These are phyloP conservation scores for Microcos paniculata DNA, from an alignment of 345 rosid species.

Conservation along the genomic window DNA sequence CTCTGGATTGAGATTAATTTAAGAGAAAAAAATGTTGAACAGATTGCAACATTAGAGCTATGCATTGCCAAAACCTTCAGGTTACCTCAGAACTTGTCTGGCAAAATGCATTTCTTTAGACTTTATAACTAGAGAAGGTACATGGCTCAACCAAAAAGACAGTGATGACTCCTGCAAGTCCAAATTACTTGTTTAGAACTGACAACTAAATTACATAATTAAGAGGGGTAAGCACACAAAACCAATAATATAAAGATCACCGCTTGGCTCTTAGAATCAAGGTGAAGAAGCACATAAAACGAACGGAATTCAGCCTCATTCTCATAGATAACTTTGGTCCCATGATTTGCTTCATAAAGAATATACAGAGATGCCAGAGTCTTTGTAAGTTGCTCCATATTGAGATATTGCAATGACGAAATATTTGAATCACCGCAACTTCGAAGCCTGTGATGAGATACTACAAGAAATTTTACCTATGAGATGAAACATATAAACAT, in stretches of 20 bases:
- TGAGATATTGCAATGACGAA: constrained; percentile 68
- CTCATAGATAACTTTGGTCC: constrained; percentile 30
- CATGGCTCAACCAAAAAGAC: constrained; percentile 72
- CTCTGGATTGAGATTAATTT: background rate
- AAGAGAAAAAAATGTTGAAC: background rate
- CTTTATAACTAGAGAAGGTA: constrained; percentile 52
- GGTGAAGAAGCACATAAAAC: constrained; percentile 79
- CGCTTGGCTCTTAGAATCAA: constrained; percentile 54
- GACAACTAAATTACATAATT: constrained; percentile 9
- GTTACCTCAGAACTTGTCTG: constrained; percentile 63
- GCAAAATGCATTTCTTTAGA: constrained; percentile 80
- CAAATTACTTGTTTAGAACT: constrained; percentile 19
- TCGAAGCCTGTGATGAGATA: constrained; percentile 74
- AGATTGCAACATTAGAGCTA: background rate
- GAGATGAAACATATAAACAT: constrained; percentile 14
- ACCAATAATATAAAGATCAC: constrained; percentile 35
- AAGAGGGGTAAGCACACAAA: constrained; percentile 2
- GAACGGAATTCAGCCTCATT: constrained; percentile 82
- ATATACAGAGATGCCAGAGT: constrained; percentile 65
- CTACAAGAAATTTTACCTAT: constrained; percentile 81
- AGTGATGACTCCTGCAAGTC: constrained; percentile 81
- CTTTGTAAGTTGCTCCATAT: constrained; percentile 90
- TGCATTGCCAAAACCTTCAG: background rate
- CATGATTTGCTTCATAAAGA: constrained; percentile 67
- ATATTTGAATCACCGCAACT: constrained; percentile 36